These are phyloP conservation scores for Berberis thunbergii DNA, from an alignment of 164 flowering plant genomes.

Conservation along the genomic window DNA sequence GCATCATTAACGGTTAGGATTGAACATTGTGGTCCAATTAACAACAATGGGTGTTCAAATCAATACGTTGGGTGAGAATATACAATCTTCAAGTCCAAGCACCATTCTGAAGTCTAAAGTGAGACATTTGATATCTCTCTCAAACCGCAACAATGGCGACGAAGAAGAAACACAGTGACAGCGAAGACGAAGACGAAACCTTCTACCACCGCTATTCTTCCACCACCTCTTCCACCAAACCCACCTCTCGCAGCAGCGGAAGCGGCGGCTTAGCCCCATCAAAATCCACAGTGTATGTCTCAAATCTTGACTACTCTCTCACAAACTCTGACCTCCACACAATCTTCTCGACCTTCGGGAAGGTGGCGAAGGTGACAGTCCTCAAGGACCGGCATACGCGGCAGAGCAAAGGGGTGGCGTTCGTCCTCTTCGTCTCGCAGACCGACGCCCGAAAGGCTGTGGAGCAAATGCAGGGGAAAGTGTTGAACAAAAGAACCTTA, in stretches of 20 bases:
- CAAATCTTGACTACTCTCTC: constrained; percentile 70
- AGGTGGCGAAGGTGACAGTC: constrained; percentile 78
- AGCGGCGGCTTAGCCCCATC: constrained; percentile 88
- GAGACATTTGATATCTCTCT: too few relatives aligned
- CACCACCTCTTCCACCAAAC: background rate
- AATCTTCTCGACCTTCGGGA: constrained; percentile 93
- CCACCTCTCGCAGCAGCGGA: constrained; percentile 48
- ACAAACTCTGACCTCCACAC: constrained; percentile 94
- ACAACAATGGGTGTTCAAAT: too few relatives aligned
- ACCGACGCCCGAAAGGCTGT: constrained; percentile 63
- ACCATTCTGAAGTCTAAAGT: too few relatives aligned
- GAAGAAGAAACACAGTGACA: too few relatives aligned
- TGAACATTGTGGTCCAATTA: too few relatives aligned
- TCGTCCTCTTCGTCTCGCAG: constrained; percentile 64
- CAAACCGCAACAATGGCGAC: too few relatives aligned
- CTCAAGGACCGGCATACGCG: constrained; percentile 66
- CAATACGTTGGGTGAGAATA: too few relatives aligned
- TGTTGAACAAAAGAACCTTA: constrained; percentile 64
- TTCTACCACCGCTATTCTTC: too few relatives aligned
- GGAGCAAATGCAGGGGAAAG: constrained; percentile 52
- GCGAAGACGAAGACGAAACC: too few relatives aligned
- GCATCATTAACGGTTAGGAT: too few relatives aligned
- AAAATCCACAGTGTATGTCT: constrained; percentile 82
- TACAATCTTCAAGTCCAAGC: too few relatives aligned
- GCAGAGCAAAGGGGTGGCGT: constrained; percentile 77